Base-by-base conservation (phyloP, 768 basidiomycete species). In the Boletus eberwhitei region DNA sequence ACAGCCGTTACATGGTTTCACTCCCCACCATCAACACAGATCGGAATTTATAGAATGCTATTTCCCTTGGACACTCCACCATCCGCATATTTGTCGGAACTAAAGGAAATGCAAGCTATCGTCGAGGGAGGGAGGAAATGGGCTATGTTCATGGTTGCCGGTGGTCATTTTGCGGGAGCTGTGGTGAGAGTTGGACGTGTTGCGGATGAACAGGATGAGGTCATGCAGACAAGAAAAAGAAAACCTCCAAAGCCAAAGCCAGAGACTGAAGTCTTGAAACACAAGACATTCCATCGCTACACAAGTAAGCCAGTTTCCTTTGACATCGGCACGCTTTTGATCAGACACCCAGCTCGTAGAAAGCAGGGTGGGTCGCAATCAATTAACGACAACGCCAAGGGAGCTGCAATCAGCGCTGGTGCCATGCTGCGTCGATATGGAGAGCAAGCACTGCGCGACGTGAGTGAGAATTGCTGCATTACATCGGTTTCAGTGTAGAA, bases 261-360 rank as follows among this genome's bases (percentile, higher is more conserved):
- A 4, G 90, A 93, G 51, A 84, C 82, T 0, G 93, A 94, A 64
- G 81, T 98, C 1, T 59, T 99, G 39, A 76, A 78, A 59, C 92
- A 94, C 65, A 99, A 98, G 73, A 98, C 97, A 2, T 98, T 98
- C 69, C 97, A 98, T 71, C 86, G 97, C 2, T 99, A 99, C 70
- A 99, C 97, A 0, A 98, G 95, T 97, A 60, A 62, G 91, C 79
- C 14, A 3, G 14, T 4, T 21, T 42, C 4, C 48, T 37, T 22
- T 26, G n/a, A 22, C 13, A 38, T 36, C 21, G 24, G 17, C 19
- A 43, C 29, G 29, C 31, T 49, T 57, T 59, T 63, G 49, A 63
- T 49, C n/a, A 41, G 13, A 19, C 32, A n/a, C 8, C 13, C 21
- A 98, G 96, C 97, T 32, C 92, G 97, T 59, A 80, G 92, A 60